These are phyloP conservation scores for Lavandula angustifolia DNA, from an alignment of 257 asterid genomes.

Conservation along the genomic window DNA sequence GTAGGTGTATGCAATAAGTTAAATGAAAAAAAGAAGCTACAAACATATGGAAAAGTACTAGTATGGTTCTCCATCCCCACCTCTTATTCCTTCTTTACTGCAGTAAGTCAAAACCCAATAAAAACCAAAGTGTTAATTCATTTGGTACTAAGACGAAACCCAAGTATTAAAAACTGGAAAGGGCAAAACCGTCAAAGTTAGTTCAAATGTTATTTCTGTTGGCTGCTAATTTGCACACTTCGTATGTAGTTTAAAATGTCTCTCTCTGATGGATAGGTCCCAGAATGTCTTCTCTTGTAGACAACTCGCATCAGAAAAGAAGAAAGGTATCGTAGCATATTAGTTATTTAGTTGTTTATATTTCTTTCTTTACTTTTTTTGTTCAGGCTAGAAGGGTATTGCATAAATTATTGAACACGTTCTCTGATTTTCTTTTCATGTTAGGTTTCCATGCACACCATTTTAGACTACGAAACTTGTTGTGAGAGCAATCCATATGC, in stretches of 20 bases:
- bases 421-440: conserved; percentile 28
- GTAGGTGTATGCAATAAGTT: neutral
- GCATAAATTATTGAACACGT: conserved; percentile 14
- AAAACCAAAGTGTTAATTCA: neutral
- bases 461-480: conserved; percentile 43
- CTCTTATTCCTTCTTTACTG: neutral
- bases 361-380: neutral
- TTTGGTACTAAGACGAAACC: neutral
- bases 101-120: neutral
- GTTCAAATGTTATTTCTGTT: conserved; percentile 1
- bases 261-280: conserved; percentile 52
- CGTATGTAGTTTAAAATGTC: conserved; percentile 19
- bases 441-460: conserved; percentile 52
- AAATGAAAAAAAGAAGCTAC: neutral
- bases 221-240: neutral
- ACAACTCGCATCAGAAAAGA: conserved; percentile 50
- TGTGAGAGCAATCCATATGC: conserved; percentile 42
- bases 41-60: conserved; percentile 18
- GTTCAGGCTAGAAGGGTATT: neutral
- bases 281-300: conserved; percentile 47
- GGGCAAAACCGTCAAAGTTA: conserved; percentile 18
- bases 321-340: conserved; percentile 61
- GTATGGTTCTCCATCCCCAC: neutral
- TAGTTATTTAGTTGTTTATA: neutral
- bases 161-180: neutral